phyloP scores from a whole-genome alignment of 768 basidiomycete species.

The Suillus lakei region DNA sequence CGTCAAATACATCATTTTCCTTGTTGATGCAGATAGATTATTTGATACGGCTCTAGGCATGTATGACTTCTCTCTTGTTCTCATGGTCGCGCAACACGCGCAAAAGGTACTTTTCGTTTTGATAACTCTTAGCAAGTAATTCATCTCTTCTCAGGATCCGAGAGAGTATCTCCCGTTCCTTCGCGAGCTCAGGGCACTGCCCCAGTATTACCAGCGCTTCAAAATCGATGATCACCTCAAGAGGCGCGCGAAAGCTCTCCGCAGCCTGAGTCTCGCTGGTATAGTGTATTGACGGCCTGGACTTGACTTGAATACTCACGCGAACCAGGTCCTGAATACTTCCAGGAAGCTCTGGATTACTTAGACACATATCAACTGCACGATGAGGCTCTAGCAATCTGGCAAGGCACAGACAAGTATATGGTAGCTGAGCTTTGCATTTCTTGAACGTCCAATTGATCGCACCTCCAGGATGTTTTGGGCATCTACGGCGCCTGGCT shows the following conservation, averaged over 20 bases:
- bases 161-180: conserved; percentile 98
- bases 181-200: conserved; percentile 76
- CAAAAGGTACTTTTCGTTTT: conserved; percentile 75
- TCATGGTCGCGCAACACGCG: conserved; percentile 96
- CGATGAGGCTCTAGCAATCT: conserved; percentile 73
- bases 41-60: conserved; percentile 97
- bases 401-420: conserved; percentile 67
- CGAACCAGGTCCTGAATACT: conserved; percentile 61
- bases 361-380: conserved; percentile 80
- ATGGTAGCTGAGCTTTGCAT: conserved; percentile 45
- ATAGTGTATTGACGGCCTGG: conserved; percentile 12
- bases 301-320: conserved; percentile 5
- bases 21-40: conserved; percentile 88
- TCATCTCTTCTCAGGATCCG: conserved; percentile 72
- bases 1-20: conserved; percentile 97
- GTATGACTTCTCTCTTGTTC: conserved; percentile 96
- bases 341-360: conserved; percentile 82
- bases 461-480: conserved; percentile 58
- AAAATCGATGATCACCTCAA: conserved; percentile 92
- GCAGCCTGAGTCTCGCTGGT: conserved; percentile 79
- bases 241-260: conserved; percentile 74
- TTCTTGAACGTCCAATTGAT: conserved; percentile 14
- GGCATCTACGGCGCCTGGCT: conserved; percentile 86
- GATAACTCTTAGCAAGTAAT: conserved; percentile 4
- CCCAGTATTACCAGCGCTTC: conserved; percentile 84